phyloP scores from a whole-genome alignment of 257 asterid genomes.

The Plantago elongata region DNA sequence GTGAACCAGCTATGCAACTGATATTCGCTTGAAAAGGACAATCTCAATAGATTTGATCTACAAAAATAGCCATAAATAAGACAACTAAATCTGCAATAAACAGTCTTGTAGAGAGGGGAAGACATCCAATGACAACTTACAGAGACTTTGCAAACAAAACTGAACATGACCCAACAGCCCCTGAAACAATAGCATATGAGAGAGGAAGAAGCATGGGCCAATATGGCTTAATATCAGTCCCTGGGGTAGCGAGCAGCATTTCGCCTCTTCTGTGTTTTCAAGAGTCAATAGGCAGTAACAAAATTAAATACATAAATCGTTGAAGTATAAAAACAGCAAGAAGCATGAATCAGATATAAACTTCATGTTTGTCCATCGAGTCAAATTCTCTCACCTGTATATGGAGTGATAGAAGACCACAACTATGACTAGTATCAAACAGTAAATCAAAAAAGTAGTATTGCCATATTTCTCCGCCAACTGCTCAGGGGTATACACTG shows the following conservation, averaged over 20 bases:
- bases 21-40: conserved; percentile 76
- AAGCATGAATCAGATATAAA: conserved; percentile 10
- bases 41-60: conserved; percentile 85
- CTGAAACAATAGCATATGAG: conserved; percentile 93
- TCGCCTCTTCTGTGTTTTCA: conserved; percentile 75
- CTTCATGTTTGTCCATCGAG: conserved; percentile 16
- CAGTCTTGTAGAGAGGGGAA: conserved; percentile 17
- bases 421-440: conserved; percentile 60
- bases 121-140: conserved; percentile 41
- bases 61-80: conserved; percentile 24
- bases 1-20: conserved; percentile 96
- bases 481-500: conserved; percentile 92
- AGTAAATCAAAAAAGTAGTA: conserved; percentile 73
- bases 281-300: conserved; percentile 17
- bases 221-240: conserved; percentile 57
- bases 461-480: conserved; percentile 87
- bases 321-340: conserved; percentile 12
- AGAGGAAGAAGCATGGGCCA: conserved; percentile 95
- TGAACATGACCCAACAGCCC: conserved; percentile 94
- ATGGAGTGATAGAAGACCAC: conserved; percentile 65
- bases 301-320: conserved; percentile 3
- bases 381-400: conserved; percentile 45
- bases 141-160: conserved; percentile 92
- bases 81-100: conserved; percentile 11
- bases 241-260: conserved; percentile 50